A percentile compares a stretch with the other conserved stretches of the same genome.
Conservation (phyloP, 192 early-diverging fungal genomes). For the Pilobolus umbonatus region DNA sequence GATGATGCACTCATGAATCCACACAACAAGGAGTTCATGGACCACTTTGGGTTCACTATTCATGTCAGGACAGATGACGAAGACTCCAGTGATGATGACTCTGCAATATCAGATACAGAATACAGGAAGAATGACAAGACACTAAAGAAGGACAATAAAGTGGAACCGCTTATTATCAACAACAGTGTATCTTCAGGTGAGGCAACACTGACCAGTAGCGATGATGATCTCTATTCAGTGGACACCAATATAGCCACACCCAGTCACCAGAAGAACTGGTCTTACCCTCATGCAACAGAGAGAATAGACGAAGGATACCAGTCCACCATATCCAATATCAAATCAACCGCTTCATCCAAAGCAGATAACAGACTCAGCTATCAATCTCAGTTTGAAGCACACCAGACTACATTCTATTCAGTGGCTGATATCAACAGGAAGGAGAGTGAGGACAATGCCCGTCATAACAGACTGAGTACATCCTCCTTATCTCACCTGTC, state of each 20-base stretch:
- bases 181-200: too few species aligned
- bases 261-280: slow-evolving; percentile 5
- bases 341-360: background rate
- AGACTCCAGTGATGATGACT: slow-evolving; percentile 18
- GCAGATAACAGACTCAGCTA: too few species aligned
- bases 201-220: slow-evolving; percentile 1
- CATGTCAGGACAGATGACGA: slow-evolving; percentile 30
- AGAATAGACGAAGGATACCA: background rate
- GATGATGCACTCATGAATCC: slow-evolving; percentile 23
- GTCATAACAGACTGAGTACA: too few species aligned
- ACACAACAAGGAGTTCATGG: slow-evolving; percentile 12
- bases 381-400: too few species aligned
- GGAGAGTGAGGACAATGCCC: too few species aligned
- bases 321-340: background rate
- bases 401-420: too few species aligned
- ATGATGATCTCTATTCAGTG: slow-evolving; percentile 21
- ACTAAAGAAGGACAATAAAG: background rate
- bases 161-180: background rate
- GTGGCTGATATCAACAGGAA: slow-evolving; percentile 6
- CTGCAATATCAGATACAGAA: too few species aligned
- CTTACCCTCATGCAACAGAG: too few species aligned
- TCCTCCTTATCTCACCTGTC: background rate
- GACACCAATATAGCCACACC: slow-evolving; percentile 31
- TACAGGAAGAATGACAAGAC: slow-evolving; percentile 2
- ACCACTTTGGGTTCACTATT: slow-evolving; percentile 30